phyloP scores from a whole-genome alignment of 2,329 filamentous ascomycete genomes.

The Magnaporthales sp. region DNA sequence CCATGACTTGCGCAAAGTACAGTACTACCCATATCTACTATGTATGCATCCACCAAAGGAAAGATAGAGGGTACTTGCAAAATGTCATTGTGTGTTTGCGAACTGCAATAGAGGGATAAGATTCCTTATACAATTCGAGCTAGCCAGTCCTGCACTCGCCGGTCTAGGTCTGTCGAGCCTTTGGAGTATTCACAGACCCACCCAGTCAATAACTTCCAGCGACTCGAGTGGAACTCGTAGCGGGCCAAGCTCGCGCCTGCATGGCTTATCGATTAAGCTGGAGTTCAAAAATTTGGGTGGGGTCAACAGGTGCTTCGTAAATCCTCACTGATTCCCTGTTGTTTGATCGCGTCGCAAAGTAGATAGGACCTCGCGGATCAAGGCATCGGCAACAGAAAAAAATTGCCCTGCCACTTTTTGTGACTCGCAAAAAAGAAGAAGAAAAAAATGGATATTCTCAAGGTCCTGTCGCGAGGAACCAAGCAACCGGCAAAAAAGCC shows the following conservation, averaged over 20 bases:
- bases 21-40: not conserved
- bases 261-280: not conserved
- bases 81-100: not conserved
- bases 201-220: no score
- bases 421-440: not conserved
- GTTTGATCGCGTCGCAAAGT: not conserved
- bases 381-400: not conserved
- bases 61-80: not conserved
- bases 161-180: not conserved
- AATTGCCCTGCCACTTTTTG: not conserved
- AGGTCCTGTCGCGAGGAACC: constrained; percentile 61
- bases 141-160: not conserved
- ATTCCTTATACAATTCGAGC: not conserved
- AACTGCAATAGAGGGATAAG: not conserved
- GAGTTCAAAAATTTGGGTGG: constrained; percentile 1
- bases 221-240: no score
- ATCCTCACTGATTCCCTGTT: not conserved
- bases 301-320: not conserved
- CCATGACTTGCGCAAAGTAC: not conserved
- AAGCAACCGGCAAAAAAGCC: constrained; percentile 42
- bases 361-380: not conserved
- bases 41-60: not conserved
- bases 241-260: not conserved
- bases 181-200: not conserved
- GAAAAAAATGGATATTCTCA: constrained; percentile 62